phyloP scores from a whole-genome alignment of 768 basidiomycete species.

The Boletus rubescentipes region DNA sequence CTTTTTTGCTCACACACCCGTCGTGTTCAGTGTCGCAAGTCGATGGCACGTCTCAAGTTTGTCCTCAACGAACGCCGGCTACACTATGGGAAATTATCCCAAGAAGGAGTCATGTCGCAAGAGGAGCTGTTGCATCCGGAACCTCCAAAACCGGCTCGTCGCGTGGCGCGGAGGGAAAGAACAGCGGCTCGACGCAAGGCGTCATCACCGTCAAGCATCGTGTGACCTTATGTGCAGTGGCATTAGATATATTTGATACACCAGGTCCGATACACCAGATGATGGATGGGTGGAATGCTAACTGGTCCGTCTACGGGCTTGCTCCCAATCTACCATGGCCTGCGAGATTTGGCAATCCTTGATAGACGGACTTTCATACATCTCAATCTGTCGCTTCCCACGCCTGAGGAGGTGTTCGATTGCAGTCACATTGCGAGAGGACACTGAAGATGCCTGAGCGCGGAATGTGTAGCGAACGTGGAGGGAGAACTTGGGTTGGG shows the following conservation, averaged over 20 bases:
- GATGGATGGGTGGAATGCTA: slow-evolving; percentile 9
- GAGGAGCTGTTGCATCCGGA: slow-evolving; percentile 19
- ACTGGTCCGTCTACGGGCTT: slow-evolving; percentile 19
- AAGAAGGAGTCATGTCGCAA: slow-evolving; percentile 19
- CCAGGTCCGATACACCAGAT: background rate
- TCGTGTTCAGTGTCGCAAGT: slow-evolving; percentile 74
- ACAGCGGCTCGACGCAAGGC: slow-evolving; percentile 17
- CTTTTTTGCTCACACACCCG: slow-evolving; percentile 2
- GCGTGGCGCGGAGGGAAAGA: slow-evolving; percentile 23
- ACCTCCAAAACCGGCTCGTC: slow-evolving; percentile 11
- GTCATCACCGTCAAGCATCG: background rate
- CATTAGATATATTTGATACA: slow-evolving; percentile 14
- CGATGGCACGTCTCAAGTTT: slow-evolving; percentile 95
- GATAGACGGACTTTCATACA: slow-evolving; percentile 64
- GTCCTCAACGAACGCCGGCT: slow-evolving; percentile 88
- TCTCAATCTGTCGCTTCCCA: slow-evolving; percentile 64
- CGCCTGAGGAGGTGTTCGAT: slow-evolving; percentile 78
- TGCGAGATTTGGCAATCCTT: slow-evolving; percentile 74
- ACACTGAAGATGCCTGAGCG: slow-evolving; percentile 56
- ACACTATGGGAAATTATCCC: slow-evolving; percentile 56
- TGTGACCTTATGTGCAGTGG: slow-evolving; percentile 3
- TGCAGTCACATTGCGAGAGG: slow-evolving; percentile 63
- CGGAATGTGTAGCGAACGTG: slow-evolving; percentile 71
- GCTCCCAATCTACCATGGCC: slow-evolving; percentile 69
- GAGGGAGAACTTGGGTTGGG: slow-evolving; percentile 65